Base-by-base conservation (phyloP, 306 rosid species). In the Trifolium dubium region DNA sequence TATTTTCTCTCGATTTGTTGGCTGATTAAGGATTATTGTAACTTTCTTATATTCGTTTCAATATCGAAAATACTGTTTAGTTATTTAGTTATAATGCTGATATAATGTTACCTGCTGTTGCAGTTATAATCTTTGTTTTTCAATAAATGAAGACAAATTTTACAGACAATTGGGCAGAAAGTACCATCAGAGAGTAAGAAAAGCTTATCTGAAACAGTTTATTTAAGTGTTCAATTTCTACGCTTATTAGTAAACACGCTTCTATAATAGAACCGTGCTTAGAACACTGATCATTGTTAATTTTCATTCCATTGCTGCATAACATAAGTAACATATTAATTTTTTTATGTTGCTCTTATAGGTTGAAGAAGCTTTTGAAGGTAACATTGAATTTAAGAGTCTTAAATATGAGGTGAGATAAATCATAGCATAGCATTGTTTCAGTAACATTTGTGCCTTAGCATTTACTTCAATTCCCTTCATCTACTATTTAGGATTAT, bases 51-150 rank as follows among this genome's bases (percentile, higher is more conserved):
- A 13, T 53, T 17, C 15, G 28, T 51, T 51, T 51, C 58, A 51
- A 17, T 15, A 53, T 53, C 59, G 30, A 17, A 53, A 18, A 53
- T 44, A 10, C 86, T 91, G 43, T 23, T 23, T 23, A 23, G 23
- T 23, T 0, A 23, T 23, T 23, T 23, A 23, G 23, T 23, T 0
- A 23, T 23, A 23, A 44, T 4, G 5, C 15, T 44, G 6, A 44
- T 44, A n/a, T 11, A 44, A 43, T 43, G 14, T 11, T 43, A 43
- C 49, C n/a, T 10, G n/a, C 49, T 43, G 53, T 2, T 47, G 53
- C 53, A 47, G 53, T 47, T 47, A 13, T 47, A 47, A 47, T 47
- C 54, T 4, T 47, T 14, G 19, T 47, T 47, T 47, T 13, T 47
- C 14, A 44, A 3, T 43, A 43, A 43, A 44, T 11, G 11, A 43